Evolutionary conservation across 1,139 yeast species (phyloP).

Genomic region (Candida dubliniensis): DNA sequence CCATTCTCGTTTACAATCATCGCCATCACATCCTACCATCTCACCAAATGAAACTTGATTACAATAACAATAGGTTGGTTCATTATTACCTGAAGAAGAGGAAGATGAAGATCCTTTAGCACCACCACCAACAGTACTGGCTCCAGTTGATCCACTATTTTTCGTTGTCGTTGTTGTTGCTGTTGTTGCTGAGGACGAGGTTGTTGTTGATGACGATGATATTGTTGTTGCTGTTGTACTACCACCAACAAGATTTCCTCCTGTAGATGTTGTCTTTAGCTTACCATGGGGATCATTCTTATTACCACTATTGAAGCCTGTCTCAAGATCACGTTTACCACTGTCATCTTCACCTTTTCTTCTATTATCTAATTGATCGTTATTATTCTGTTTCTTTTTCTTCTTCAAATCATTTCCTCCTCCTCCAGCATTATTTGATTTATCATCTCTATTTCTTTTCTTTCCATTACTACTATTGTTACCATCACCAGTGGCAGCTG

Average conservation of each 20-base stretch:
- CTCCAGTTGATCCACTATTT: too few species aligned
- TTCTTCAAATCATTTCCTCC: slow-evolving; percentile 3
- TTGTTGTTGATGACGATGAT: neutral
- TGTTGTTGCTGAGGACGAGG: too few species aligned
- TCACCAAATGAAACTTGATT: slow-evolving; percentile 97
- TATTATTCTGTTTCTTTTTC: slow-evolving; percentile 8
- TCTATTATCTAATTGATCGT: slow-evolving; percentile 4
- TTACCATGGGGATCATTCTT: neutral
- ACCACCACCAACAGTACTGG: slow-evolving; percentile 6
- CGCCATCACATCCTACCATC: slow-evolving; percentile 98
- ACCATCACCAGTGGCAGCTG: neutral
- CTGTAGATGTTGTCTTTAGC: too few species aligned
- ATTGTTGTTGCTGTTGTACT: slow-evolving; percentile 11
- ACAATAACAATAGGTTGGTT: slow-evolving; percentile 93
- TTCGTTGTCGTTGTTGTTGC: too few species aligned
- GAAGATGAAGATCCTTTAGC: neutral
- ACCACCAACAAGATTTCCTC: neutral
- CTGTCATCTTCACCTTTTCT: neutral
- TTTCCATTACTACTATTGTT: slow-evolving; percentile 1
- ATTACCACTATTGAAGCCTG: slow-evolving; percentile 2
- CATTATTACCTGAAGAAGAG: slow-evolving; percentile 29
- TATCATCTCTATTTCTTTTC: slow-evolving; percentile 4
- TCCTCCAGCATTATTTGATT: slow-evolving; percentile 1
- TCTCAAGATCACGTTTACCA: neutral
- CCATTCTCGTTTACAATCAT: slow-evolving; percentile 92